Percentiles rank a stretch among this genome's conserved stretches.
Conservation (phyloP, 768 basidiomycete species). For the Tricholoma saponaceum region DNA sequence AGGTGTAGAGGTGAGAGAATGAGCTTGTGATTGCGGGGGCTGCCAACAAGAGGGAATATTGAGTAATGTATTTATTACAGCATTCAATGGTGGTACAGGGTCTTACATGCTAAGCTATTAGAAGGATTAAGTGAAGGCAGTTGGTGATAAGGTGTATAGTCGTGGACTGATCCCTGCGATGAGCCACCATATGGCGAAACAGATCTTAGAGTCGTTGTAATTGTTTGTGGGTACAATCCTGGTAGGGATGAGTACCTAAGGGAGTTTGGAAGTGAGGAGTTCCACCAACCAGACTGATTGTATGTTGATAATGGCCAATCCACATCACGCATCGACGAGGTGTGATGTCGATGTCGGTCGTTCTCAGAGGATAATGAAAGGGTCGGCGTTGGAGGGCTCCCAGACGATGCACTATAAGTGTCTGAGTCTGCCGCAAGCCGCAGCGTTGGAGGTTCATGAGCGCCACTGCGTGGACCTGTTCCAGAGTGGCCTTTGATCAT, state of each 20-base stretch:
- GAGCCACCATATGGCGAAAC: conserved; percentile 16
- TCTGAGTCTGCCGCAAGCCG: conserved; percentile 40
- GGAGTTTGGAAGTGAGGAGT: conserved; percentile 21
- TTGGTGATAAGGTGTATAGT: conserved; percentile 14
- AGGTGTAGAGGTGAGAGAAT: conserved; percentile 23
- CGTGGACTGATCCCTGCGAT: conserved; percentile 16
- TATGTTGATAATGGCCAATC: conserved; percentile 5
- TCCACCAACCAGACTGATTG: conserved; percentile 13
- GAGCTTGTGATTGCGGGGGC: conserved; percentile 24
- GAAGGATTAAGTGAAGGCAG: conserved; percentile 11
- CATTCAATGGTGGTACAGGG: conserved; percentile 65
- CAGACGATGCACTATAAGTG: conserved; percentile 27
- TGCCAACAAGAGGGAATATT: conserved; percentile 30
- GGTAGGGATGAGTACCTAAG: conserved; percentile 10
- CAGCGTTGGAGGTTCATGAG: conserved; percentile 55
- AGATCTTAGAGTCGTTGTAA: conserved; percentile 12
- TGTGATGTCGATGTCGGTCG: conserved; percentile 13
- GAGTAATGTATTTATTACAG: conserved; percentile 69
- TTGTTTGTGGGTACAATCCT: conserved; percentile 9
- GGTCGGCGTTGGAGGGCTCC: conserved; percentile 29
- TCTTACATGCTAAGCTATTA: conserved; percentile 74
- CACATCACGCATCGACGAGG: conserved; percentile 21
- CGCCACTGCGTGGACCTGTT: conserved; percentile 53
- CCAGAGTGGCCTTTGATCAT: conserved; percentile 90
- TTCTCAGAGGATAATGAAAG: conserved; percentile 20